phyloP scores from a whole-genome alignment of 352 stramenopile genomes.

The Pythium phragmitis region DNA sequence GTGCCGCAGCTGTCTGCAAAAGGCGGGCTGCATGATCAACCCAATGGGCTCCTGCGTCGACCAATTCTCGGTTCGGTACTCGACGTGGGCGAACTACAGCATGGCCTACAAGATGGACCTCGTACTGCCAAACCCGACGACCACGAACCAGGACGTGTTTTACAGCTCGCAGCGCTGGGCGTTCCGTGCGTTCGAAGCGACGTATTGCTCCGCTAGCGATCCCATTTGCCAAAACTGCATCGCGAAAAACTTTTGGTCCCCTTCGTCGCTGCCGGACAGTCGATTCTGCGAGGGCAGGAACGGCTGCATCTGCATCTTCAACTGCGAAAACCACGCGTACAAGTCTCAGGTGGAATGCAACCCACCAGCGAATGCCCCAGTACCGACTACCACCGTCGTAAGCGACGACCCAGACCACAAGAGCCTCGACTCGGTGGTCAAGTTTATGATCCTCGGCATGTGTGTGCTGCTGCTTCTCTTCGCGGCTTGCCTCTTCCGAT shows the following conservation, averaged over 20 bases:
- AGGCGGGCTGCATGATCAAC: constrained; percentile 22
- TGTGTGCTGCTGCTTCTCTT: constrained; percentile 19
- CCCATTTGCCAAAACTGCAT: constrained; percentile 18
- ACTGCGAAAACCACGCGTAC: constrained; percentile 15
- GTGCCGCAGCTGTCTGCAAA: constrained; percentile 24
- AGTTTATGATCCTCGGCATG: constrained; percentile 16
- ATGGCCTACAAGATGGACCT: not conserved
- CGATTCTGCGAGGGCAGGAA: constrained; percentile 19
- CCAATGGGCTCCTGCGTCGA: constrained; percentile 14
- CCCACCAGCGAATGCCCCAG: not conserved
- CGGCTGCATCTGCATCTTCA: constrained; percentile 21
- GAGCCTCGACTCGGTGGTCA: constrained; percentile 14
- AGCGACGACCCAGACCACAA: not conserved
- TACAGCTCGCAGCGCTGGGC: constrained; percentile 3
- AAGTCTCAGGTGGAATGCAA: not conserved
- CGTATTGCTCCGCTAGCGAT: constrained; percentile 22
- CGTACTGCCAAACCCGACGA: constrained; percentile 14
- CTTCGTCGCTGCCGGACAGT: constrained; percentile 12
- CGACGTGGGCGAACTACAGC: constrained; percentile 11
- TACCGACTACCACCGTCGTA: not conserved
- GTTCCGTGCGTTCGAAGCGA: constrained; percentile 15
- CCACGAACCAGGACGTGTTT: not conserved
- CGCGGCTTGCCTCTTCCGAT: constrained; percentile 17
- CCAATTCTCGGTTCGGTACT: not conserved
- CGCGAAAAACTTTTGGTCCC: constrained; percentile 12